A percentile compares a stretch with the other conserved stretches of the same genome.
Evolutionary conservation across 1,139 yeast species (phyloP).

Genomic region (Hyphopichia buzzinii): DNA sequence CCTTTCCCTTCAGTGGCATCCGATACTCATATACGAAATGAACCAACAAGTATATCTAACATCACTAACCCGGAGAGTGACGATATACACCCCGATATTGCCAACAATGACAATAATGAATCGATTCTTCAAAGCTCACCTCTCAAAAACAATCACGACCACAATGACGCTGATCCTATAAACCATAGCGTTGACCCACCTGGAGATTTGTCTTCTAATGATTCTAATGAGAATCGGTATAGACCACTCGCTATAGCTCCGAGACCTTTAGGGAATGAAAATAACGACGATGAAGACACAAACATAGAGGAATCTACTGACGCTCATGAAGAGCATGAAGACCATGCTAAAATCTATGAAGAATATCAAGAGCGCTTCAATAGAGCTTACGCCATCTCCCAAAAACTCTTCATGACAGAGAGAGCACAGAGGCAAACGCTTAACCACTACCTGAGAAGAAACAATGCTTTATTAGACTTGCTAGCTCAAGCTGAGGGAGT

Average conservation of each 20-base stretch:
- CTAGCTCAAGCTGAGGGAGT: constrained; percentile 20
- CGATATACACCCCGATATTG: neutral
- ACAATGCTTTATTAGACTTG: constrained; percentile 35
- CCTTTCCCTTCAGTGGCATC: too few relatives aligned
- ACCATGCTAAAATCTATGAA: constrained; percentile 25
- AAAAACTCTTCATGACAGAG: constrained; percentile 29
- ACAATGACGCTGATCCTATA: neutral
- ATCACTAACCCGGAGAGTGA: neutral
- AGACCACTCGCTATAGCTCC: constrained; percentile 1
- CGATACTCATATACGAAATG: too few relatives aligned
- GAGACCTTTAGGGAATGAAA: neutral
- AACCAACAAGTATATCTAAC: neutral
- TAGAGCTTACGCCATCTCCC: constrained; percentile 21
- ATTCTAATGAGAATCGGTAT: neutral
- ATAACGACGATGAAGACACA: neutral
- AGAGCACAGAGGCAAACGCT: constrained; percentile 34
- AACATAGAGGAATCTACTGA: neutral
- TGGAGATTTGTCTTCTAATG: neutral
- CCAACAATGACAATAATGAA: neutral
- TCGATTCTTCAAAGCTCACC: neutral
- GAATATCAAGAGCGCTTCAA: constrained; percentile 26
- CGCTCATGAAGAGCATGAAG: constrained; percentile 11
- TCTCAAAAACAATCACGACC: neutral
- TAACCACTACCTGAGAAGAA: constrained; percentile 35
- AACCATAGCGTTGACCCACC: neutral